A percentile compares a stretch with the other conserved stretches of the same genome.
Conservation (phyloP, 148 eudicot genomes). For the Cornus controversa region DNA sequence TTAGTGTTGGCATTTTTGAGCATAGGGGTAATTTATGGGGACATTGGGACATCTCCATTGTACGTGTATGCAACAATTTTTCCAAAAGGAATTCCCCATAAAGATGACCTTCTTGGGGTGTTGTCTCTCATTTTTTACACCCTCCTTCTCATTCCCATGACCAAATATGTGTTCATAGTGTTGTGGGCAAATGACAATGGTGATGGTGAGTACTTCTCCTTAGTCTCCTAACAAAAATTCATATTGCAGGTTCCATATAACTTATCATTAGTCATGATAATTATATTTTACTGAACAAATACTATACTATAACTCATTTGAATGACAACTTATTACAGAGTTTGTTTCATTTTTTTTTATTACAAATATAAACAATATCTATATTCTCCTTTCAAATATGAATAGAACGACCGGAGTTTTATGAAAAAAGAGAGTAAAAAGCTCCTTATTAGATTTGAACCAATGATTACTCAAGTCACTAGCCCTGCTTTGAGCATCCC, state of each 20-base stretch:
- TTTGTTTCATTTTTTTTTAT: no score
- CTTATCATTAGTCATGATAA: no score
- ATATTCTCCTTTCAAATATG: no score
- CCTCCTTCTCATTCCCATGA: slow-evolving; percentile 33
- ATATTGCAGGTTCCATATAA: not conserved
- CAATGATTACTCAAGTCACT: no score
- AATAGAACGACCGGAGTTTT: no score
- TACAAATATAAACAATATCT: no score
- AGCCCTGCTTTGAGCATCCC: no score
- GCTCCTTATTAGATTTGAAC: no score
- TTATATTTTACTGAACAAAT: no score
- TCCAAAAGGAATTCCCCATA: slow-evolving; percentile 16
- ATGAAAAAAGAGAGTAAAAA: no score
- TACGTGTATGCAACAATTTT: slow-evolving; percentile 41
- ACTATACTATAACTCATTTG: no score
- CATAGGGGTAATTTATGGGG: slow-evolving; percentile 48
- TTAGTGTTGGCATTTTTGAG: slow-evolving; percentile 41
- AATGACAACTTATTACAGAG: no score
- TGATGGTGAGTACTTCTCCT: slow-evolving; percentile 28
- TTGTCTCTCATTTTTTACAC: slow-evolving; percentile 47
- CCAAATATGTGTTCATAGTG: slow-evolving; percentile 50
- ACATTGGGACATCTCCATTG: slow-evolving; percentile 48
- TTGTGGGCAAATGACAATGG: slow-evolving; percentile 49
- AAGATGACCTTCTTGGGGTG: slow-evolving; percentile 36
- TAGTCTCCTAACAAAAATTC: not conserved